Conservation (phyloP, 176 grass and related monocot genomes). For the Melocanna baccifera region DNA sequence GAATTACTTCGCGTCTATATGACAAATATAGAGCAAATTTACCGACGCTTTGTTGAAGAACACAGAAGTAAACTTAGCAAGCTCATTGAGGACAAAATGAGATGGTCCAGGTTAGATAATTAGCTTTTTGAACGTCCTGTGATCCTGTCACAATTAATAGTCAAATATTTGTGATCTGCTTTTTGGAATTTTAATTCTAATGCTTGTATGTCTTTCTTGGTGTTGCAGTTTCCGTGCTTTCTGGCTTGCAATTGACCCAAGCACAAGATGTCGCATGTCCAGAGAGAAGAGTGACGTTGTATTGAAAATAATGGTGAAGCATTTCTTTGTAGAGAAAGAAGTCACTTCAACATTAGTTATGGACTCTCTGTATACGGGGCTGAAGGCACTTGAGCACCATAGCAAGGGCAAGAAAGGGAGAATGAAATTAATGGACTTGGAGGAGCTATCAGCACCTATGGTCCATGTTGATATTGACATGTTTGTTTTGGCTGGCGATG, state of each 20-base stretch:
- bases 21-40: constrained; percentile 91
- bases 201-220: constrained; percentile 23
- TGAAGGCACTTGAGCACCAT: constrained; percentile 66
- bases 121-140: neutral
- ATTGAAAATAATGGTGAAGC: constrained; percentile 70
- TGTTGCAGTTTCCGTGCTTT: constrained; percentile 75
- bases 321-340: constrained; percentile 87
- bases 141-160: neutral
- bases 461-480: constrained; percentile 68
- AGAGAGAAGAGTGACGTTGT: constrained; percentile 64
- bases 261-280: constrained; percentile 54
- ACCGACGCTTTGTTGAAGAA: constrained; percentile 71
- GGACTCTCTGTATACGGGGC: constrained; percentile 74
- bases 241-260: constrained; percentile 65
- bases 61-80: constrained; percentile 60
- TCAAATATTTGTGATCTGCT: neutral
- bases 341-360: constrained; percentile 88
- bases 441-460: constrained; percentile 52
- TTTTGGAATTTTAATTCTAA: neutral
- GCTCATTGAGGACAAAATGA: constrained; percentile 76
- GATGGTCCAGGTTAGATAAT: constrained; percentile 77
- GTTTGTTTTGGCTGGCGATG: constrained; percentile 87
- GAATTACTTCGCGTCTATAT: constrained; percentile 80
- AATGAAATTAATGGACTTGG: constrained; percentile 49
- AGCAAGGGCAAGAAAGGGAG: constrained; percentile 59